Evolutionary conservation across 352 stramenopile species (phyloP), one percentile per base, ranked within the genome.

Genomic region (Phytophthora litchii): DNA sequence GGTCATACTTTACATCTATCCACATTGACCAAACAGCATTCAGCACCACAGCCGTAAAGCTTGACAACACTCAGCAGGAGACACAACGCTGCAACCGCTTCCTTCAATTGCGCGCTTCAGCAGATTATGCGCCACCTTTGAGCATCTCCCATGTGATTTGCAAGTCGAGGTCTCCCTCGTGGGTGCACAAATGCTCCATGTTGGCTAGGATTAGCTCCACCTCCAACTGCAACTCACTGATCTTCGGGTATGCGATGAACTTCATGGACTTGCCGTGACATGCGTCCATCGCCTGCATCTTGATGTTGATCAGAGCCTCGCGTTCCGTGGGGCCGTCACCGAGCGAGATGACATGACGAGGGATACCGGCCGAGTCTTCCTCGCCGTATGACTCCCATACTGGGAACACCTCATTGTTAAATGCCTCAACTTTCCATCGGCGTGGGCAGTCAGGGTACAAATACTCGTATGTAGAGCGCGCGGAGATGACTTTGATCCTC

Each of bases 351-450:
- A 93, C 74, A 67, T 93, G 84, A 12, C 76, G 80, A 11, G 84
- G 84, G 20, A 89, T 74, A 23, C 64, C 74, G 10, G 46, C 63
- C 17, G 57, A 69, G 40, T 78, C 43, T 29, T 80, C 71, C 12
- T 88, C 73, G 34, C 86, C 73, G 57, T 84, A 89, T 21, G 76
- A 76, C 57, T 89, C 80, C 80, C 83, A 92, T 8, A 89, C 71
- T 0, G 83, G 80, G 40, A 90, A 94, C 36, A 94, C 72, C 48
- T 95, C 88, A 42, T 94, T 79, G 54, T 91, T 86, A 46, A 96
- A 97, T 8, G 89, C 88, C 51, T 94, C 78, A 36, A 95, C 83
- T 57, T 97, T 97, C 90, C 90, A 97, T 50, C 84, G 80, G 10
- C 79, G 78, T 12, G 83, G 82, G 54, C 87, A 89, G 52, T 90